Conservation (phyloP, 371 early-diverging fungal species). For the Conidiobolus incongruus region DNA sequence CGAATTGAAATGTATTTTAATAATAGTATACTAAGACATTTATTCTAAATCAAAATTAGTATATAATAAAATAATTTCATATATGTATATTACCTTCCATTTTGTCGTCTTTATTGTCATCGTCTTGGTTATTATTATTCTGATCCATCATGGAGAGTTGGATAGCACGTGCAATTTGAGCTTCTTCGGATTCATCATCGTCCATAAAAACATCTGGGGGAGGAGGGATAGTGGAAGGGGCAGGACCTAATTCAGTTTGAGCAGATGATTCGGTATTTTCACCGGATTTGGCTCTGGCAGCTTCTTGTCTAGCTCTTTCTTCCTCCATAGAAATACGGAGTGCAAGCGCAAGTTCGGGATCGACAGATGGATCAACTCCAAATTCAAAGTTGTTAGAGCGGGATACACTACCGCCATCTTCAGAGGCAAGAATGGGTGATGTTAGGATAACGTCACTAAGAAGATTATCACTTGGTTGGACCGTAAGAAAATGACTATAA, state of each 20-base stretch:
- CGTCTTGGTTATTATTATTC: conserved; percentile 17
- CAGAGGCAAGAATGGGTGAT: conserved; percentile 68
- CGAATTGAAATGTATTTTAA: no score
- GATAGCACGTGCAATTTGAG: conserved; percentile 66
- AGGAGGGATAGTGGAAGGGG: conserved; percentile 10
- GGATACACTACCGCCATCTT: conserved; percentile 35
- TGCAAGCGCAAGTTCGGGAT: conserved; percentile 89
- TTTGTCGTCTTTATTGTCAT: conserved; percentile 9
- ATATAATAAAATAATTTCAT: no score
- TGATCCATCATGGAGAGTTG: conserved; percentile 57
- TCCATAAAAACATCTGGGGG: conserved; percentile 26
- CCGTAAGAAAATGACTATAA: conserved; percentile 67
- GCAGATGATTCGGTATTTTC: conserved; percentile 15
- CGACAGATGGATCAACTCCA: conserved; percentile 86
- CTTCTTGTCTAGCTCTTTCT: conserved; percentile 80
- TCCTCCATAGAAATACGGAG: conserved; percentile 91
- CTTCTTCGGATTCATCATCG: conserved; percentile 46
- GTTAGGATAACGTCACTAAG: conserved; percentile 71
- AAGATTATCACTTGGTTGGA: conserved; percentile 88
- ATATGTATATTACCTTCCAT: conserved; percentile 1
- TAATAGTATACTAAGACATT: no score
- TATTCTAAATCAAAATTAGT: no score
- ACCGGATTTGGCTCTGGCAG: conserved; percentile 15
- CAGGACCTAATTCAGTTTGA: conserved; percentile 7
- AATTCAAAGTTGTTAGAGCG: conserved; percentile 59